Evolutionary conservation across 306 rosid species (phyloP), one percentile per base, ranked within the genome.

Genomic region (Spatholobus suberectus): DNA sequence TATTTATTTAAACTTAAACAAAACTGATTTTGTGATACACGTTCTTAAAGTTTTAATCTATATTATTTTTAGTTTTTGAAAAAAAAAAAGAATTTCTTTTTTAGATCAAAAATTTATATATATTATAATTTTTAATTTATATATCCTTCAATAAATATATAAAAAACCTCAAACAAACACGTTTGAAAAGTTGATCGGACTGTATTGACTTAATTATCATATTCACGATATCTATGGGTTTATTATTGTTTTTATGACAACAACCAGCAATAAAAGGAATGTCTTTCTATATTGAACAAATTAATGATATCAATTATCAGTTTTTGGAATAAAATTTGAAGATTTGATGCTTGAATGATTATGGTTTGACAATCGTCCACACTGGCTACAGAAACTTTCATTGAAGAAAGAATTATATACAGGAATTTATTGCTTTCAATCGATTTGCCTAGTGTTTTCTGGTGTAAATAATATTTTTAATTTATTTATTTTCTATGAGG

Each of bases 301-400:
- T 29, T 29, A 29, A 29, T 29, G 3, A 29, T 29, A 29, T 29
- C 32, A 29, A 29, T 29, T 29, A 29, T 29, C 32, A 29, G 3
- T 3, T 29, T 29, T 29, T 29, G 32, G 32, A 52, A 12, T 37
- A 82, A 26, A 73, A 26, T 57, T 35, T 47, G 27, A 62, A 47
- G 54, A 71, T 8, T 78, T 63, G 80, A 78, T n/a, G 79, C 34
- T 68, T 37, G 61, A 80, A 75, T 71, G 69, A 70, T 57, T 37
- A 51, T 52, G 47, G 75, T n/a, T 82, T 72, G 87, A 72, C 76
- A 84, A 81, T 8, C 52, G 6, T 40, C 24, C 37, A 2, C 47
- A 46, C 2, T 38, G 43, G 32, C 81, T 20, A 17, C 81, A 62
- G 29, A 35, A 37, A 4, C 21, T 15, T 69, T 15, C 21, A 27